Conservation (phyloP, 2,329 filamentous ascomycete genomes). For the Diaporthe aspalathi region DNA sequence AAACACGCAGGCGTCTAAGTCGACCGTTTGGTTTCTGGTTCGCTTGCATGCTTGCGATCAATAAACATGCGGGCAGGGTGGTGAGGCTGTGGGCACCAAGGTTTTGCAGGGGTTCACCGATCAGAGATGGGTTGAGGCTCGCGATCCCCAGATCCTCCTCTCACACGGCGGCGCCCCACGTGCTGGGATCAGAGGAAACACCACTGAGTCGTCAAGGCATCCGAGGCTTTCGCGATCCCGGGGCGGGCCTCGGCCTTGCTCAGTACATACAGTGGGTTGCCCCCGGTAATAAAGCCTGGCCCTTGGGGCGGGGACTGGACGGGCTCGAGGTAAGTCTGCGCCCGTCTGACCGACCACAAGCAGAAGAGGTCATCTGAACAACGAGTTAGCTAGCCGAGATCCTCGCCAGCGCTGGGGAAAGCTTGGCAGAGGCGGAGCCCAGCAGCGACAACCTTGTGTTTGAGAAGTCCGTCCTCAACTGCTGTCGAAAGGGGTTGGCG, state of each 20-base stretch:
- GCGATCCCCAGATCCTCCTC: not conserved
- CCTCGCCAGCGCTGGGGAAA: slow-evolving; percentile 1
- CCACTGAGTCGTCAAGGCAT: slow-evolving; percentile 1
- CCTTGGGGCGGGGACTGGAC: not conserved
- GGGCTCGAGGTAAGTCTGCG: not conserved
- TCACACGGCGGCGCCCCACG: not conserved
- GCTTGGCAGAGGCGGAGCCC: slow-evolving; percentile 10
- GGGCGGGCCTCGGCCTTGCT: not conserved
- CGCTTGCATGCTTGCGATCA: not conserved
- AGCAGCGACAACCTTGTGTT: slow-evolving; percentile 14
- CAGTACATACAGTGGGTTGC: not conserved
- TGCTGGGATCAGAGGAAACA: not conserved
- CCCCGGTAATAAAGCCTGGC: too few relatives aligned
- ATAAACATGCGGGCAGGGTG: slow-evolving; percentile 1
- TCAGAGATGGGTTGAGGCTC: not conserved
- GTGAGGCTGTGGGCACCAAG: slow-evolving; percentile 8
- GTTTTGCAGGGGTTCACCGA: slow-evolving; percentile 16
- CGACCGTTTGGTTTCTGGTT: not conserved
- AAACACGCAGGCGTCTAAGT: not conserved
- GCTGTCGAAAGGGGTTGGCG: not conserved
- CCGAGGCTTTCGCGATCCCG: not conserved
- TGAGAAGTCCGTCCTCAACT: not conserved
- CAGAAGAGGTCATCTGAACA: slow-evolving; percentile 3
- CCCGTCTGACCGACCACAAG: not conserved
- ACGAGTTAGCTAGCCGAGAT: not conserved